A percentile compares a stretch with the other conserved stretches of the same genome.
Evolutionary conservation across 176 grass and related monocot species (phyloP).

Genomic region (Saccharum officinarum): DNA sequence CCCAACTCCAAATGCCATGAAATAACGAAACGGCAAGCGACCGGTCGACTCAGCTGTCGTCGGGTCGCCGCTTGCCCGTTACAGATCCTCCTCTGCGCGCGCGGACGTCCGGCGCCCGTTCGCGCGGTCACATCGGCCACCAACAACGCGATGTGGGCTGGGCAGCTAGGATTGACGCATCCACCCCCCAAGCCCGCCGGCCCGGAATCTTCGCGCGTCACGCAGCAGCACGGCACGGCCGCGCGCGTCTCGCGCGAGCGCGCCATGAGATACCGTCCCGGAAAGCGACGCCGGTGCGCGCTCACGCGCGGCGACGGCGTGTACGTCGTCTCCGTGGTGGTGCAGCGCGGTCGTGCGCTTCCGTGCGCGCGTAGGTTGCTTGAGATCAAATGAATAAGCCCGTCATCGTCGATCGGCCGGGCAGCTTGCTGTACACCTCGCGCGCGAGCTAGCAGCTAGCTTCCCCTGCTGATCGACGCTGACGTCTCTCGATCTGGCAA

Average conservation of each 20-base stretch:
- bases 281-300: conserved; percentile 26
- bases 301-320: not conserved
- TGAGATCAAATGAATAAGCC: conserved; percentile 31
- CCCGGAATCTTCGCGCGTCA: conserved; percentile 26
- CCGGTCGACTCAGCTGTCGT: not conserved
- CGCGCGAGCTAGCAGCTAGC: not conserved
- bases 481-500: conserved; percentile 6
- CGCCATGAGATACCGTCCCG: not conserved
- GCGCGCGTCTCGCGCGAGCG: not conserved
- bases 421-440: not conserved
- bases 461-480: not conserved
- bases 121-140: conserved; percentile 50
- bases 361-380: conserved; percentile 41
- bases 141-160: conserved; percentile 49
- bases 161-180: conserved; percentile 29
- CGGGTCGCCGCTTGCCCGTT: conserved; percentile 39
- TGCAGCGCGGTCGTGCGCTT: not conserved
- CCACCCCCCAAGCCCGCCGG: no score
- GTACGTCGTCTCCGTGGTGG: not conserved
- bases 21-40: conserved; percentile 55
- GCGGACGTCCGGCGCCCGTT: conserved; percentile 1
- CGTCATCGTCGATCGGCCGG: not conserved
- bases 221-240: not conserved
- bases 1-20: not conserved
- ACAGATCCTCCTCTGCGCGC: conserved; percentile 26